Base-by-base conservation (phyloP, 2,329 filamentous ascomycete genomes). In the Trichophyton verrucosum region DNA sequence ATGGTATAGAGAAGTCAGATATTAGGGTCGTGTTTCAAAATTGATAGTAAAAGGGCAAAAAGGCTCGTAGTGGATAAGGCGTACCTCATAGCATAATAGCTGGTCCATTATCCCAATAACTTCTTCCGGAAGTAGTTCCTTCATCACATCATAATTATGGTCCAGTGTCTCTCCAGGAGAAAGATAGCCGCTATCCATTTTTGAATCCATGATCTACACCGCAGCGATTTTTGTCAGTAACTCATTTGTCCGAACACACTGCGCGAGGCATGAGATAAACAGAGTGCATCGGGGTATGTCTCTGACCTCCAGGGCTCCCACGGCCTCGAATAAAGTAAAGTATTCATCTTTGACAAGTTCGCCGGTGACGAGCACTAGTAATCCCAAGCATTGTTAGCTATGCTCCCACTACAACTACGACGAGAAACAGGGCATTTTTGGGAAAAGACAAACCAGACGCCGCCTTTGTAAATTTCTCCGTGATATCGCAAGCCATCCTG, bases 111-210 rank as follows among this genome's bases (percentile, higher is more conserved):
- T 90, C 36, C 94, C 92, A 60, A 99, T 77, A 0, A 95, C 83
- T 73, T 99, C 87, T 66, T 87, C 84, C 0, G 90, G 88, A 13
- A 86, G 78, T 46, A 95, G 76, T 5, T 82, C 77, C 55, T 80
- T 78, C 49, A 82, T 77, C 46, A 91, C 83, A 69, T 96, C 86
- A 73, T 92, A 95, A 58, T 88, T 82, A 64, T 92, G 87, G 62
- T 95, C 89, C 38, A 92, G 82, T 64, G 61, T 73, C 69, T 96
- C 89, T 33, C 86, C 88, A 6, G 87, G 83, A 20, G 84, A 81
- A 5, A 95, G 78, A 65, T 87, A 91, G 30, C 94, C 94, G 70
- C 90, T 96, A 74, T 99, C 94, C 94, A 99, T 99, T 75, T 97
- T 99, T 0, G 89, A 86, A 70, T 99, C 94, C 89, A 96, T 96